Percentiles rank a stretch among this genome's conserved stretches.
Evolutionary conservation across 306 rosid species (phyloP).

Genomic region (Cicer cuneatum): DNA sequence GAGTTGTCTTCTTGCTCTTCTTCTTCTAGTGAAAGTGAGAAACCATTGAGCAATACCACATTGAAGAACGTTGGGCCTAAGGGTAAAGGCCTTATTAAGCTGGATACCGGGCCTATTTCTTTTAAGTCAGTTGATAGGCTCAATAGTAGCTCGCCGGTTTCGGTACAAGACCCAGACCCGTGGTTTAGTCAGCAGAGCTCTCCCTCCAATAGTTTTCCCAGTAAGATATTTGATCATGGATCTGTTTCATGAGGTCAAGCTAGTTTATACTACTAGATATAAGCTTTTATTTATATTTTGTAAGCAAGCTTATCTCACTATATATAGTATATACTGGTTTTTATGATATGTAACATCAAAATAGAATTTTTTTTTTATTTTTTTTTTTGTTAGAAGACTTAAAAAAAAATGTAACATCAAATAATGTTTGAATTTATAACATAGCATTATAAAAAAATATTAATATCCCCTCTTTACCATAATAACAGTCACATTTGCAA

Average conservation of each 20-base stretch:
- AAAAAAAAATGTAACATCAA: too few species aligned
- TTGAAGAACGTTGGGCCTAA: slow-evolving; percentile 42
- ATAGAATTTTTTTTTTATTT: too few species aligned
- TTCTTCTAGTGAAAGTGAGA: slow-evolving; percentile 61
- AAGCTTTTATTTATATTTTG: neutral
- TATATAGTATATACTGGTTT: too few species aligned
- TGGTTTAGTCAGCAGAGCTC: slow-evolving; percentile 90
- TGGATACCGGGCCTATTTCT: slow-evolving; percentile 36
- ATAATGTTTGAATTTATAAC: too few species aligned
- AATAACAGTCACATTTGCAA: too few species aligned
- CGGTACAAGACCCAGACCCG: slow-evolving; percentile 71
- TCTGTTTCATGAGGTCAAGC: slow-evolving; percentile 1
- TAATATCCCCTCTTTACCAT: too few species aligned
- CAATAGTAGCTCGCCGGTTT: slow-evolving; percentile 60
- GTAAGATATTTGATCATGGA: slow-evolving; percentile 51
- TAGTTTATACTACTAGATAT: neutral
- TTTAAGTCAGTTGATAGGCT: slow-evolving; percentile 48
- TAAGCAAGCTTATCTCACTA: neutral
- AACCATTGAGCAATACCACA: slow-evolving; percentile 47
- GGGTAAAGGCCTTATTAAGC: slow-evolving; percentile 32
- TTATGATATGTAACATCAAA: too few species aligned
- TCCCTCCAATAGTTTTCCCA: slow-evolving; percentile 70
- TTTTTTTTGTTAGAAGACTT: too few species aligned
- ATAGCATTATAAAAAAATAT: too few species aligned
- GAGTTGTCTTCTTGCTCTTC: slow-evolving; percentile 58